Evolutionary conservation across 768 basidiomycete genomes (phyloP).

Genomic region (Serendipita sp.): DNA sequence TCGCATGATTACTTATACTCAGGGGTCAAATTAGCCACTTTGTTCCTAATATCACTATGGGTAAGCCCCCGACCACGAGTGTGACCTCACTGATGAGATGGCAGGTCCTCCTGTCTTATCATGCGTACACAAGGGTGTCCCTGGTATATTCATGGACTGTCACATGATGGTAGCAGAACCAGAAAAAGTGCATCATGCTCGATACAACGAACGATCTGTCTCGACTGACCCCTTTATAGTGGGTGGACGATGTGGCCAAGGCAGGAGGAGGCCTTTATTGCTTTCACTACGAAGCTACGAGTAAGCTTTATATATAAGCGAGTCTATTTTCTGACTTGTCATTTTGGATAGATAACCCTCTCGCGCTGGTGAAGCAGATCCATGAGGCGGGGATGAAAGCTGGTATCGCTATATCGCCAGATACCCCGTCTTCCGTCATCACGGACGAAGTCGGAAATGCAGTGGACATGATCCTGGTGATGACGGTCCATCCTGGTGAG

Average conservation of each 20-base stretch:
- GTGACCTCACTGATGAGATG: not conserved
- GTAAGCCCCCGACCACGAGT: constrained; percentile 26
- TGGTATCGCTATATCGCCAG: constrained; percentile 92
- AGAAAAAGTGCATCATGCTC: constrained; percentile 44
- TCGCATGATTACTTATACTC: not conserved
- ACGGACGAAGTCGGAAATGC: constrained; percentile 67
- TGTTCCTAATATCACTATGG: constrained; percentile 98
- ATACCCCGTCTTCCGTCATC: constrained; percentile 78
- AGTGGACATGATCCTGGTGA: constrained; percentile 92
- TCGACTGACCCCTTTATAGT: constrained; percentile 34
- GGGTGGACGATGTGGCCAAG: constrained; percentile 91
- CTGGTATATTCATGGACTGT: constrained; percentile 98
- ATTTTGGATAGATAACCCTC: constrained; percentile 40
- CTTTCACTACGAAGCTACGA: constrained; percentile 89
- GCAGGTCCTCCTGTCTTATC: constrained; percentile 76
- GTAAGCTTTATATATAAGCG: constrained; percentile 29
- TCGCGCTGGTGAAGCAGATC: constrained; percentile 66
- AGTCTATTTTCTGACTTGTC: not conserved
- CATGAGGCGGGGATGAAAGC: constrained; percentile 79
- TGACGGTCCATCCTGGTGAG: constrained; percentile 90
- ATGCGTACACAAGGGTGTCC: constrained; percentile 71
- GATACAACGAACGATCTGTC: not conserved
- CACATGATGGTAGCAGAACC: constrained; percentile 99
- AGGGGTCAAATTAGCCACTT: constrained; percentile 51
- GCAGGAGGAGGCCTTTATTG: constrained; percentile 92